Base-by-base conservation (phyloP, 2,329 filamentous ascomycete species). In the Shiraia sp. region DNA sequence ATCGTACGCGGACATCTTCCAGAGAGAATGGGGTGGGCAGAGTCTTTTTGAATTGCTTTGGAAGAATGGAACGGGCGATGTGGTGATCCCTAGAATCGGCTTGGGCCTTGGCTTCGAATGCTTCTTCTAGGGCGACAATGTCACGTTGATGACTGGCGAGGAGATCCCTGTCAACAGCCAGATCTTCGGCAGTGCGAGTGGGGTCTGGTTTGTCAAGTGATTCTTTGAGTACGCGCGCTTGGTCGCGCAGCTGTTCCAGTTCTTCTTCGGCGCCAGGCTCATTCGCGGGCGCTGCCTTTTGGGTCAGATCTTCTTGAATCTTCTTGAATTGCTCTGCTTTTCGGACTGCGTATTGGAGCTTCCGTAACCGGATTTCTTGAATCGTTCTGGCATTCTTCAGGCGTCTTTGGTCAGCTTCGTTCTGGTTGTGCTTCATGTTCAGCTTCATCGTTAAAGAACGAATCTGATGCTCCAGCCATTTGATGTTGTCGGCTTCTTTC, bases 391-490 rank as follows among this genome's bases (percentile, higher is more conserved):
- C 54, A 13, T 46, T 47, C 19, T 51, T 50, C 12, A 65, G 35
- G 10, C 56, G 54, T 30, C 54, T 59, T 32, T 61, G 57, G 43
- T 57, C 54, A 10, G 40, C 55, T 15, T 59, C 53, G 14, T 55
- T 54, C 26, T 61, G 58, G 34, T 61, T 50, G 39, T 57, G 53
- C 40, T 55, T 59, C 49, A 56, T 56, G 32, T 44, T 52, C 9
- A 63, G 47, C 42, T 65, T 61, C 14, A 43, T 36, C 1, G 49
- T 42, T 25, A 62, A 42, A 24, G 51, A 55, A 7, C 49, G 45
- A 48, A 63, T 57, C 31, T 60, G 56, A 14, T 55, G 46, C 40
- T 60, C 49, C 19, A 65, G 45, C 58, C 58, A 62, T 31, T 57
- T 53, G 31, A 53, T 35, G 13, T 50, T 57, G 43, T 52, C 56